Evolutionary conservation across 768 basidiomycete genomes (phyloP).

Genomic region (Lentinula lateritia): DNA sequence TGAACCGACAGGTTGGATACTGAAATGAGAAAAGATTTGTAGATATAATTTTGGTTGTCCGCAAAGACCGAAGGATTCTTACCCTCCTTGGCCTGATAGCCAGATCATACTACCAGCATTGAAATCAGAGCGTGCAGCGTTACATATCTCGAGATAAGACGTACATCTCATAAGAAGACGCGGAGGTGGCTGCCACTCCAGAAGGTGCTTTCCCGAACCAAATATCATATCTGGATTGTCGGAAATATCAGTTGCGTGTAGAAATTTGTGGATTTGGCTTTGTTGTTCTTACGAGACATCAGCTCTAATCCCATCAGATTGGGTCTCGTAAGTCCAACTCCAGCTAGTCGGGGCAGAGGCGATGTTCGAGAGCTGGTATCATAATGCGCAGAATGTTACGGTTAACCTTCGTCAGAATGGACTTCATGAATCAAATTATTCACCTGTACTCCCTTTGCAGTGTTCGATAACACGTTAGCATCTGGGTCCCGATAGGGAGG

Average conservation of each 20-base stretch:
- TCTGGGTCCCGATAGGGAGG: conserved; percentile 21
- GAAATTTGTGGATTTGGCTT: neutral
- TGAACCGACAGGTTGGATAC: conserved; percentile 53
- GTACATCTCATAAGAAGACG: conserved; percentile 51
- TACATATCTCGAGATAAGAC: conserved; percentile 8
- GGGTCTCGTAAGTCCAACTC: conserved; percentile 42
- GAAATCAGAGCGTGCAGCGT: neutral
- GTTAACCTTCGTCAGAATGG: neutral
- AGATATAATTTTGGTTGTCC: neutral
- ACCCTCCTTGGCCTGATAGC: conserved; percentile 54
- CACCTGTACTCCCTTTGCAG: conserved; percentile 45
- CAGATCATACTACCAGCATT: conserved; percentile 45
- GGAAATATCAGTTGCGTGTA: neutral
- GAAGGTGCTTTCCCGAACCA: conserved; percentile 41
- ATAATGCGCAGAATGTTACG: neutral
- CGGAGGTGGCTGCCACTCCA: conserved; percentile 39
- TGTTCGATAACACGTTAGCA: conserved; percentile 42
- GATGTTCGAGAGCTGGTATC: conserved; percentile 32
- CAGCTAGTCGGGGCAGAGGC: conserved; percentile 43
- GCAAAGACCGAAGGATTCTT: conserved; percentile 8
- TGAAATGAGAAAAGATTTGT: conserved; percentile 13
- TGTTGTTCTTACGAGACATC: conserved; percentile 39
- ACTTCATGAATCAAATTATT: neutral
- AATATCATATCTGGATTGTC: conserved; percentile 39
- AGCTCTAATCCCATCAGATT: conserved; percentile 42